These are phyloP conservation scores for Apiotrichum mycotoxinovorans DNA, from an alignment of 1,284 basidiomycete genomes.

Conservation along the genomic window DNA sequence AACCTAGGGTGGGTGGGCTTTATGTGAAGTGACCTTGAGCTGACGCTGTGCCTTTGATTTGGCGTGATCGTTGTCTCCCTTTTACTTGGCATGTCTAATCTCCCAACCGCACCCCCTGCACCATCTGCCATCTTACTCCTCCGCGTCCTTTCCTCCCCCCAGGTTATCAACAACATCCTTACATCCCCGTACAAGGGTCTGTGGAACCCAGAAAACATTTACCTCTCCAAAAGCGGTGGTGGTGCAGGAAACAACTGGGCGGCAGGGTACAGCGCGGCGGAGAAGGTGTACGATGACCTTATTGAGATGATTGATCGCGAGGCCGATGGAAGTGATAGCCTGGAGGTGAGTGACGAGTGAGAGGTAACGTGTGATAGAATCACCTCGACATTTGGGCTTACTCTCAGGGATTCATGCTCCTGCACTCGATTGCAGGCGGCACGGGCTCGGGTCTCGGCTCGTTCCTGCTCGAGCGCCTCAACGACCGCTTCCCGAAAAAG, in stretches of 20 bases:
- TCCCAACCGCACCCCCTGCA: too few species aligned
- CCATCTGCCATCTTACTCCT: too few species aligned
- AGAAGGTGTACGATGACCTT: slow-evolving; percentile 90
- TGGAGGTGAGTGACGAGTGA: slow-evolving; percentile 65
- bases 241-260: slow-evolving; percentile 99
- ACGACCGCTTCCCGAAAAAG: slow-evolving; percentile 98
- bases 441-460: slow-evolving; percentile 98
- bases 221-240: slow-evolving; percentile 89
- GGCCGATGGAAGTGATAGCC: slow-evolving; percentile 94
- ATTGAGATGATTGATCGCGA: slow-evolving; percentile 99
- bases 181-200: slow-evolving; percentile 86
- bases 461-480: slow-evolving; percentile 89
- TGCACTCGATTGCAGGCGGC: slow-evolving; percentile 98
- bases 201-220: slow-evolving; percentile 99
- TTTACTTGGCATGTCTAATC: too few species aligned
- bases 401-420: slow-evolving; percentile 89
- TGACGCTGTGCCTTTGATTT: too few species aligned
- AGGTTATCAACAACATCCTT: slow-evolving; percentile 96
- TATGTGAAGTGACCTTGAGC: background rate
- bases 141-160: background rate
- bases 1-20: slow-evolving; percentile 75
- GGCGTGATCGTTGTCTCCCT: too few species aligned
- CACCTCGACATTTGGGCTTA: background rate
- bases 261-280: slow-evolving; percentile 84
- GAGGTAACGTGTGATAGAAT: background rate